Evolutionary conservation across 257 asterid species (phyloP), one percentile per base, ranked within the genome.

Genomic region (Orobanche coerulescens): DNA sequence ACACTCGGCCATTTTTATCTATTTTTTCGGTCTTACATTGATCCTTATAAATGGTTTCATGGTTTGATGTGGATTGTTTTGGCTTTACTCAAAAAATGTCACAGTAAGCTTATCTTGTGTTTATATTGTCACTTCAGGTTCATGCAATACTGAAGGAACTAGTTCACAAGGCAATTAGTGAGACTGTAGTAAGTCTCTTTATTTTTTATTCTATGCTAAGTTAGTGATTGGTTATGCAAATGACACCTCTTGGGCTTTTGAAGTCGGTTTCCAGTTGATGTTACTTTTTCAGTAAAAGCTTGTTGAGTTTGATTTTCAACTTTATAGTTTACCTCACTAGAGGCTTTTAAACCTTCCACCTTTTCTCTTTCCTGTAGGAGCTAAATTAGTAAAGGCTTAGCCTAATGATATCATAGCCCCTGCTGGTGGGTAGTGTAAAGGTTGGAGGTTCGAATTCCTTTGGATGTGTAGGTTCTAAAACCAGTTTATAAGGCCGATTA

Each of bases 121-220:
- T 61, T 25, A 36, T 58, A 31, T 46, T 60, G 4, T 42, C 33
- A 34, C 15, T 57, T 37, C 86, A 88, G 97, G 97, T 93, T 67
- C 99, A 93, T 75, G 92, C 74, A 53, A 33, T 93, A 73, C 75
- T 93, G 73, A 93, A 83, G 84, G 99, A 93, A 11, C 80, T 93
- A 61, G 92, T 93, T 74, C 94, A 83, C 73, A 93, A 89, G 80
- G 78, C 99, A 58, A 79, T 89, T 48, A 86, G 75, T 62, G 99
- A 93, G 81, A 93, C 96, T 50, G 2, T 66, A 73, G 98, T 77
- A 78, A 73, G 94, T 72, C 47, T 66, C 44, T 34, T 51, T 2
- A 1, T 23, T 24, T n/a, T 50, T 51, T 48, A 47, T 52, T 53
- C 16, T 22, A 6, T 28, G 16, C 3, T 39, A 49, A 52, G 36